Conservation (phyloP, 2,329 filamentous ascomycete genomes). For the Sclerotinia nivalis region DNA sequence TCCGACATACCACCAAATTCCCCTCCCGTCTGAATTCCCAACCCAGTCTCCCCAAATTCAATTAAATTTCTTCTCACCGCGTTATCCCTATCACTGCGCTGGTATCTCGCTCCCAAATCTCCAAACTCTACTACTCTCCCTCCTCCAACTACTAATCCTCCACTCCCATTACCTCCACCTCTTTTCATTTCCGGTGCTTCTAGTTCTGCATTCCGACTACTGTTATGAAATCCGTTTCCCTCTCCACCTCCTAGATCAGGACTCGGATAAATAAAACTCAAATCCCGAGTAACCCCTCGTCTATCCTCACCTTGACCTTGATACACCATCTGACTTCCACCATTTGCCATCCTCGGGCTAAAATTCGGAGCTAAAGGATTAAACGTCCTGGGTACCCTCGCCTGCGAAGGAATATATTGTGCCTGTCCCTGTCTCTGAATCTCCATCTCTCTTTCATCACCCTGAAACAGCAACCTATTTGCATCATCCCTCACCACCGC, state of each 20-base stretch:
- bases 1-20: not conserved
- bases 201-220: not conserved
- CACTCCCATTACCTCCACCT: slow-evolving; percentile 26
- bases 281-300: not conserved
- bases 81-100: not conserved
- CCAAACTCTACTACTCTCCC: slow-evolving; percentile 35
- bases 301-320: not conserved
- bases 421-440: not conserved
- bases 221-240: not conserved
- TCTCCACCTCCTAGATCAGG: not conserved
- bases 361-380: slow-evolving; percentile 4
- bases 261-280: slow-evolving; percentile 14
- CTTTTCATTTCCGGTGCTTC: slow-evolving; percentile 25
- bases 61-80: not conserved
- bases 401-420: not conserved
- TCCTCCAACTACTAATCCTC: slow-evolving; percentile 27
- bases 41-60: slow-evolving; percentile 18
- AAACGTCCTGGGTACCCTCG: slow-evolving; percentile 4
- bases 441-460: not conserved
- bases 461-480: not conserved
- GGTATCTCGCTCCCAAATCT: slow-evolving; percentile 24
- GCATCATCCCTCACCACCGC: not conserved
- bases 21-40: not conserved
- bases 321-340: not conserved
- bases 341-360: not conserved